Base-by-base conservation (phyloP, 495 filamentous ascomycete species). In the Aspergillus ostianus region DNA sequence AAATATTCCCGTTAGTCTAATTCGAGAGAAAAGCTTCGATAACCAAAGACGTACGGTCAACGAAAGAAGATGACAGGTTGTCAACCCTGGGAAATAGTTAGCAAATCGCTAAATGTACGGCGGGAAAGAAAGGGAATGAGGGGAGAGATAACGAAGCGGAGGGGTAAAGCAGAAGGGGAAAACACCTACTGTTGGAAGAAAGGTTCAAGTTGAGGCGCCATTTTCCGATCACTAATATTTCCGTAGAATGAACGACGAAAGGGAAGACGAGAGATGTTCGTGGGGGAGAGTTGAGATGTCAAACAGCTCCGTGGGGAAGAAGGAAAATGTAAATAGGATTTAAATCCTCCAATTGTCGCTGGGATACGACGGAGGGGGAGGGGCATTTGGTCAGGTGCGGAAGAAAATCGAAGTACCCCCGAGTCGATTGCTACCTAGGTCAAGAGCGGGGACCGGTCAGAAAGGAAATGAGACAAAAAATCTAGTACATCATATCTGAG, bases 151-250 rank as follows among this genome's bases (percentile, higher is more conserved):
- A 15, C 0, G 51, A 2, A 7, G 21, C 46, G 17, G 8, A 44
- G 32, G 47, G 20, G 49, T 41, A 26, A 41, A 9, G 52, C 56
- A 15, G 53, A 21, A 56, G 17, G 19, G 50, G 55, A 44, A 45
- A 18, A 46, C 17, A 72, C 83, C 67, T 68, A 86, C 87, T 96
- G 84, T 70, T 89, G 84, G 78, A 93, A 95, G 74, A 88, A 96
- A 58, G 83, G 81, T 68, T 93, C 87, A 57, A 96, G 81, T 73
- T 90, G 84, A 36, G 90, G 90, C 23, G 90, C 90, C 91, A 95
- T 95, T 69, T 84, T 90, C 67, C 62, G 62, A 63, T 80, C 76
- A 65, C 70, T 73, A 61, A 80, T 76, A 60, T 77, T 59, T 55
- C 74, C 75, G 77, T 79, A 79, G 58, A 66, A 78, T 54, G 68